phyloP scores from a whole-genome alignment of 2,329 filamentous ascomycete species.

The Orbilia blumenaviensis region DNA sequence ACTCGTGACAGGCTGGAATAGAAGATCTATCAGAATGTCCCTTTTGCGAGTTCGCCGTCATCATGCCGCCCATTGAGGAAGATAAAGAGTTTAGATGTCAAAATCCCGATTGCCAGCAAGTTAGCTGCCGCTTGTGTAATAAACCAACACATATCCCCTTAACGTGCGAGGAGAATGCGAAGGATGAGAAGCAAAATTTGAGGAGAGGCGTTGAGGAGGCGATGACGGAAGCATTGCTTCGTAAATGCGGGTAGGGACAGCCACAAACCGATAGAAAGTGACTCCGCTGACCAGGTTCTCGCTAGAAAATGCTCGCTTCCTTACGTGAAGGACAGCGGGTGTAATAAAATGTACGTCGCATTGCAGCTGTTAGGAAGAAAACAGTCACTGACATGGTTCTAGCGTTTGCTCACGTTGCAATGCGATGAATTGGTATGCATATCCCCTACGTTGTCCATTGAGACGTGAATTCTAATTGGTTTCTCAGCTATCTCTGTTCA shows the following conservation, averaged over 20 bases:
- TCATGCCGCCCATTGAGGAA: constrained; percentile 72
- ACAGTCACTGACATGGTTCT: neutral
- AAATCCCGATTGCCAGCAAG: constrained; percentile 69
- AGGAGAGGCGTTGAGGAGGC: constrained; percentile 81
- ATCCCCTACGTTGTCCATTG: neutral
- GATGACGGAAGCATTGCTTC: constrained; percentile 80
- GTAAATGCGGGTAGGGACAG: constrained; percentile 71
- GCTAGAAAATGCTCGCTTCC: constrained; percentile 70
- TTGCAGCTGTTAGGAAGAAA: too few relatives aligned
- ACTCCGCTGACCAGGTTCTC: neutral
- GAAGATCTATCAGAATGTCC: constrained; percentile 79
- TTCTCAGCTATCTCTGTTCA: constrained; percentile 74
- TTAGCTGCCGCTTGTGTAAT: constrained; percentile 75
- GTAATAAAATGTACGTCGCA: constrained; percentile 75
- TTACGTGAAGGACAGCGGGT: constrained; percentile 80
- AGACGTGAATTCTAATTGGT: neutral
- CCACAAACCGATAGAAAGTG: neutral
- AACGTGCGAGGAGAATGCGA: constrained; percentile 73
- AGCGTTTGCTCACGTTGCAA: constrained; percentile 69
- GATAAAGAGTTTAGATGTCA: constrained; percentile 79
- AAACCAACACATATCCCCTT: constrained; percentile 75
- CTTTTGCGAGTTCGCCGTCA: constrained; percentile 82
- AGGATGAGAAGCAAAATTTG: constrained; percentile 69
- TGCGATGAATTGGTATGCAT: constrained; percentile 67
- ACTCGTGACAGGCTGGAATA: constrained; percentile 66